A percentile compares a stretch with the other conserved stretches of the same genome.
Conservation (phyloP, 2,329 filamentous ascomycete genomes). For the Salinomyces thailandicus region DNA sequence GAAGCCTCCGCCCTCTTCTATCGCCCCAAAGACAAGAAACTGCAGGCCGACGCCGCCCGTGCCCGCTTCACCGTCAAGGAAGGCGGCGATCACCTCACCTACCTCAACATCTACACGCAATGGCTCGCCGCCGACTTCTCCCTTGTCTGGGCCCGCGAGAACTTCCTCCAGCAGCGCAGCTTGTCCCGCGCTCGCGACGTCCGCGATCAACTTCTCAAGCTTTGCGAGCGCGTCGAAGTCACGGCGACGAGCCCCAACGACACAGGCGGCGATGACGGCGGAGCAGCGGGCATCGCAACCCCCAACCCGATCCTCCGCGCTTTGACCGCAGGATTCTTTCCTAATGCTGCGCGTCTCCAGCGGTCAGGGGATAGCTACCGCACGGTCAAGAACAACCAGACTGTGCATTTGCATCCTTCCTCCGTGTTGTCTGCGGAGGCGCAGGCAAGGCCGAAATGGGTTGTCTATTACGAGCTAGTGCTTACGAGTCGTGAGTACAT, state of each 20-base stretch:
- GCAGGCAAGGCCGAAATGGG: constrained; percentile 70
- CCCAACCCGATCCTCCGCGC: constrained; percentile 73
- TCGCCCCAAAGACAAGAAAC: constrained; percentile 92
- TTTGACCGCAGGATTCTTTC: constrained; percentile 86
- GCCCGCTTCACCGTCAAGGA: constrained; percentile 82
- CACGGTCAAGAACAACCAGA: constrained; percentile 81
- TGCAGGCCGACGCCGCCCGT: constrained; percentile 84
- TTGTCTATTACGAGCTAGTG: constrained; percentile 78
- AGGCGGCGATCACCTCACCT: constrained; percentile 77
- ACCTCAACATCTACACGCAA: constrained; percentile 90
- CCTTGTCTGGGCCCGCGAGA: constrained; percentile 79
- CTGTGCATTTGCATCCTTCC: constrained; percentile 84
- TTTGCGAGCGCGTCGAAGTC: constrained; percentile 90
- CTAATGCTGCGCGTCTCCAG: constrained; percentile 77
- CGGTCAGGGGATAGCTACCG: constrained; percentile 78
- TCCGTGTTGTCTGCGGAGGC: constrained; percentile 54
- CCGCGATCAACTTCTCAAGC: constrained; percentile 78
- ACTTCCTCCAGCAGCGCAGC: constrained; percentile 86
- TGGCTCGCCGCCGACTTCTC: constrained; percentile 90
- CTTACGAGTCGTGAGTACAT: constrained; percentile 87
- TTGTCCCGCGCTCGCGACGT: constrained; percentile 83
- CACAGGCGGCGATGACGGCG: no score
- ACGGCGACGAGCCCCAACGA: constrained; percentile 48
- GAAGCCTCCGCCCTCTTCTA: constrained; percentile 87
- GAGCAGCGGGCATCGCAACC: constrained; percentile 54